Evolutionary conservation across 208 protist genomes (phyloP).

Genomic region (Leishmania aethiopica): DNA sequence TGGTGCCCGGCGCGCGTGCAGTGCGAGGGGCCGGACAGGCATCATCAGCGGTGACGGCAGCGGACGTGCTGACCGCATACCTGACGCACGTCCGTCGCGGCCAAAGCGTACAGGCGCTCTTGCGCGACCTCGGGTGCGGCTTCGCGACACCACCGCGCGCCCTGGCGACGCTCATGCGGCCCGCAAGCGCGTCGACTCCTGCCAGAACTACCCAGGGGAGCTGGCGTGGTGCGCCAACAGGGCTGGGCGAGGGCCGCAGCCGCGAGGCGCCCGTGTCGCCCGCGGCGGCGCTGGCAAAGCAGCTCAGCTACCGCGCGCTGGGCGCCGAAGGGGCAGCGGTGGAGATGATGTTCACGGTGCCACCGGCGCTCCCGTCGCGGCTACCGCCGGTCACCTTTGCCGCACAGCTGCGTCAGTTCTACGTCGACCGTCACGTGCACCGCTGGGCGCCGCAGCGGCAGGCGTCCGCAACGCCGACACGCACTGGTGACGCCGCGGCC

Average conservation of each 20-base stretch:
- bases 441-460: slow-evolving; percentile 4
- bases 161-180: slow-evolving; percentile 15
- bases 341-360: slow-evolving; percentile 68
- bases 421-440: slow-evolving; percentile 10
- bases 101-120: slow-evolving; percentile 32
- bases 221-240: background rate
- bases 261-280: background rate
- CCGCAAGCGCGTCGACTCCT: background rate
- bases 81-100: slow-evolving; percentile 18
- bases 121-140: slow-evolving; percentile 66
- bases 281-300: slow-evolving; percentile 7
- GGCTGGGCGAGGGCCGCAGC: background rate
- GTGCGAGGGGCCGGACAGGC: background rate
- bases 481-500: background rate
- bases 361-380: slow-evolving; percentile 59
- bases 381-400: slow-evolving; percentile 46
- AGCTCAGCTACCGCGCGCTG: slow-evolving; percentile 28
- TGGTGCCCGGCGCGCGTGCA: background rate
- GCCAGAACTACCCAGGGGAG: background rate
- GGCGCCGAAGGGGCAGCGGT: slow-evolving; percentile 36
- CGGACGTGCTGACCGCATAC: slow-evolving; percentile 16
- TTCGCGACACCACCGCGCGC: slow-evolving; percentile 52
- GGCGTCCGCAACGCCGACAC: background rate
- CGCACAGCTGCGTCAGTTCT: slow-evolving; percentile 9
- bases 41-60: slow-evolving; percentile 5